These are phyloP conservation scores for Komagataella ulmi DNA, from an alignment of 805 yeast genomes.

Conservation along the genomic window DNA sequence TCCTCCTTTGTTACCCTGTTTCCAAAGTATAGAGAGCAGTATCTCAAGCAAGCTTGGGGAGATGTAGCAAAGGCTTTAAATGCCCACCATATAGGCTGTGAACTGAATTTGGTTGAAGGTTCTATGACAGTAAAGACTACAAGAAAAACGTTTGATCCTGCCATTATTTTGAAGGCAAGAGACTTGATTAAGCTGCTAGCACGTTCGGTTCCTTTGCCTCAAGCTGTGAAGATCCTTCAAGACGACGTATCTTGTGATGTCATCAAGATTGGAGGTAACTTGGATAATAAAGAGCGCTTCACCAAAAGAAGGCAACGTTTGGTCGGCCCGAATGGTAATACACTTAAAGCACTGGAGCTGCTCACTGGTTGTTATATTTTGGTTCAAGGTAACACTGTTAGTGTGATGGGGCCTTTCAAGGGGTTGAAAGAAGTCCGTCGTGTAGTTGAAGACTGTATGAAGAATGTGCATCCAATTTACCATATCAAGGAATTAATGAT, in stretches of 20 bases:
- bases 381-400: constrained; percentile 95
- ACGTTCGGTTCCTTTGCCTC: constrained; percentile 94
- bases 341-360: constrained; percentile 87
- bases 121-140: constrained; percentile 96
- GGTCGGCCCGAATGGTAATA: constrained; percentile 95
- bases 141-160: constrained; percentile 91
- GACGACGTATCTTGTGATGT: constrained; percentile 95
- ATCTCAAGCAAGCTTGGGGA: constrained; percentile 82
- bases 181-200: constrained; percentile 89
- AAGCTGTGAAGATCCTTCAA: constrained; percentile 81
- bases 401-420: constrained; percentile 92
- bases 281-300: constrained; percentile 84
- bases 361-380: constrained; percentile 91
- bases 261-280: constrained; percentile 84
- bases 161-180: constrained; percentile 84
- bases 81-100: constrained; percentile 65
- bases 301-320: constrained; percentile 91
- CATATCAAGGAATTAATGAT: constrained; percentile 96
- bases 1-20: constrained; percentile 88
- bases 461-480: constrained; percentile 92
- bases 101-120: constrained; percentile 85
- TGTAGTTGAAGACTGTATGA: constrained; percentile 96
- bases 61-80: constrained; percentile 79
- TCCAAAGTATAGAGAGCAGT: constrained; percentile 92
- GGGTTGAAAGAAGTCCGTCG: constrained; percentile 88